phyloP scores from a whole-genome alignment of 306 rosid species.

The Luffa acutangula region DNA sequence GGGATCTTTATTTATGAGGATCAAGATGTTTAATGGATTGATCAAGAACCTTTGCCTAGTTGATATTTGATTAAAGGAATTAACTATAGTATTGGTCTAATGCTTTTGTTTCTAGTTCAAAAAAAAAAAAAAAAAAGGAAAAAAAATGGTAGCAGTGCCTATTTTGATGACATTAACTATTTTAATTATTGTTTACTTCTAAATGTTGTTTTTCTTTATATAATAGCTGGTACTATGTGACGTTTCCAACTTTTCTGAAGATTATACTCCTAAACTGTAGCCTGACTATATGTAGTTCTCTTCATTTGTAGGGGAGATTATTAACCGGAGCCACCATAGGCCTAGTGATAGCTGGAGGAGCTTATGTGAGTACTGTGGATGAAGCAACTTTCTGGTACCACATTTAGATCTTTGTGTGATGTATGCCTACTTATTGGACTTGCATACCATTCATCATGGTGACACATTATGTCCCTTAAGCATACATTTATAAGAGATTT shows the following conservation, averaged over 20 bases:
- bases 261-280: neutral
- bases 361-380: conserved; percentile 96
- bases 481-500: neutral
- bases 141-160: neutral
- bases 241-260: neutral
- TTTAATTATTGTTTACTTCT: neutral
- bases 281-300: conserved; percentile 7
- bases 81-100: neutral
- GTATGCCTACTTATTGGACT: neutral
- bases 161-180: neutral
- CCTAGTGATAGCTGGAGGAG: conserved; percentile 79
- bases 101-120: neutral
- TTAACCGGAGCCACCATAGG: conserved; percentile 81
- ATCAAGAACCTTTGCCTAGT: neutral
- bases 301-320: conserved; percentile 60
- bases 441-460: neutral
- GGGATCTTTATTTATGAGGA: neutral
- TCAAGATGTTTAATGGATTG: neutral
- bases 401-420: conserved; percentile 16
- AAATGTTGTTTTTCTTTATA: neutral
- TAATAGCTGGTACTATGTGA: neutral
- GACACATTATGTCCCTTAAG: neutral
- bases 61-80: neutral
- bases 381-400: conserved; percentile 98
- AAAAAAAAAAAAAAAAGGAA: too few relatives aligned